phyloP scores from a whole-genome alignment of 202 grass and related monocot species.

The Setaria viridis region DNA sequence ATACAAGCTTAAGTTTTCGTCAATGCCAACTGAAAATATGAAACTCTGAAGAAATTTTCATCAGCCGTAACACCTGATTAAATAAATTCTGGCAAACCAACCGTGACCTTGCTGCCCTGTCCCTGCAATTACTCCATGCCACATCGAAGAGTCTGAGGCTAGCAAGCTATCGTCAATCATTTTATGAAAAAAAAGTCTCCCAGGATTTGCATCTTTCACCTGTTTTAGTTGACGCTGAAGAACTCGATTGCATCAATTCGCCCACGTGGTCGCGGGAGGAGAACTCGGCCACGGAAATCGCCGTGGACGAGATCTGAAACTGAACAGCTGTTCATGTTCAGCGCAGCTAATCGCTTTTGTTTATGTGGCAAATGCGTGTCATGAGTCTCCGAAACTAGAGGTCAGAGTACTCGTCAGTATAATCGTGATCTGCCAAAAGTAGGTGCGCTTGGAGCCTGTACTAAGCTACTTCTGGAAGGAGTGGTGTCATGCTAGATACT shows the following conservation, averaged over 20 bases:
- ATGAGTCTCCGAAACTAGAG: background rate
- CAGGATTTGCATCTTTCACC: background rate
- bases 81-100: background rate
- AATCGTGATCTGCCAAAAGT: background rate
- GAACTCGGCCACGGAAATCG: slow-evolving; percentile 21
- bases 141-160: background rate
- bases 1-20: background rate
- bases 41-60: background rate
- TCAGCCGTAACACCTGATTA: background rate
- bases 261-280: slow-evolving; percentile 6
- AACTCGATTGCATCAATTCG: background rate
- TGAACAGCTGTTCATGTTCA: background rate
- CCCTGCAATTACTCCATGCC: background rate
- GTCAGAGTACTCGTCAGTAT: background rate
- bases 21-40: slow-evolving; percentile 3
- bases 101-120: background rate
- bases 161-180: background rate
- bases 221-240: background rate
- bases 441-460: background rate
- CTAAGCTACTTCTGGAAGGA: background rate
- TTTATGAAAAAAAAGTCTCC: background rate
- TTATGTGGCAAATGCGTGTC: background rate
- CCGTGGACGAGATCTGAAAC: background rate
- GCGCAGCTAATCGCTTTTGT: background rate
- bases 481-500: background rate